Conservation (phyloP, 1,284 basidiomycete genomes). For the Ceratobasidium sp. region DNA sequence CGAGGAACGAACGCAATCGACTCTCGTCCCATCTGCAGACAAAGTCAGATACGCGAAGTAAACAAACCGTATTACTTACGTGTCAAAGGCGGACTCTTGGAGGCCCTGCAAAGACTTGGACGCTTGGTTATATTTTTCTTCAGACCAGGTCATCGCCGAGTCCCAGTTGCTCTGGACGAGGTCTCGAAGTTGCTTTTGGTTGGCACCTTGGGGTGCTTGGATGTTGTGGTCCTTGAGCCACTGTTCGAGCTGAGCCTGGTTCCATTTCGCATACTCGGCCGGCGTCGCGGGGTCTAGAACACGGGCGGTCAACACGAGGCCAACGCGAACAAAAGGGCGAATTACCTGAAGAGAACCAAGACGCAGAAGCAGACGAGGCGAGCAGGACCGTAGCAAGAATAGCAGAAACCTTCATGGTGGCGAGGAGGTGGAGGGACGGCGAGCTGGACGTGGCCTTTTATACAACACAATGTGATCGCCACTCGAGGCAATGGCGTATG, state of each 20-base stretch:
- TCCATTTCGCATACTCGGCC: constrained; percentile 73
- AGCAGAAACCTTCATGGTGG: constrained; percentile 46
- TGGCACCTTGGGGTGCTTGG: constrained; percentile 65
- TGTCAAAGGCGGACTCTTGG: constrained; percentile 60
- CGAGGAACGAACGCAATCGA: constrained; percentile 82
- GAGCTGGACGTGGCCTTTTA: constrained; percentile 9
- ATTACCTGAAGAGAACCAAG: constrained; percentile 40
- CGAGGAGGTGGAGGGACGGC: not conserved
- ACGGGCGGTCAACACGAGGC: not conserved
- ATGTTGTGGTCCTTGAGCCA: constrained; percentile 83
- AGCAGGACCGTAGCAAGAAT: constrained; percentile 39
- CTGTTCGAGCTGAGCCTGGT: constrained; percentile 69
- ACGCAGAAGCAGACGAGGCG: constrained; percentile 44
- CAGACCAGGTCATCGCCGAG: constrained; percentile 67
- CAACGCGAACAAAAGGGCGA: not conserved
- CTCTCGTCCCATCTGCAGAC: constrained; percentile 83
- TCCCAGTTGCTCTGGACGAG: constrained; percentile 78
- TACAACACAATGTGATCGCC: too few species aligned
- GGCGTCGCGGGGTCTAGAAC: constrained; percentile 19
- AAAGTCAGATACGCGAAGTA: constrained; percentile 46
- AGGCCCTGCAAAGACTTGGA: constrained; percentile 74
- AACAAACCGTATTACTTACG: constrained; percentile 52
- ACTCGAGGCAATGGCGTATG: constrained; percentile 30
- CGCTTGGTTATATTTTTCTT: constrained; percentile 72
- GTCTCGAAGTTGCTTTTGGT: constrained; percentile 65